These are phyloP conservation scores for Phytopythium sindhum DNA, from an alignment of 352 stramenopile genomes.

Conservation along the genomic window DNA sequence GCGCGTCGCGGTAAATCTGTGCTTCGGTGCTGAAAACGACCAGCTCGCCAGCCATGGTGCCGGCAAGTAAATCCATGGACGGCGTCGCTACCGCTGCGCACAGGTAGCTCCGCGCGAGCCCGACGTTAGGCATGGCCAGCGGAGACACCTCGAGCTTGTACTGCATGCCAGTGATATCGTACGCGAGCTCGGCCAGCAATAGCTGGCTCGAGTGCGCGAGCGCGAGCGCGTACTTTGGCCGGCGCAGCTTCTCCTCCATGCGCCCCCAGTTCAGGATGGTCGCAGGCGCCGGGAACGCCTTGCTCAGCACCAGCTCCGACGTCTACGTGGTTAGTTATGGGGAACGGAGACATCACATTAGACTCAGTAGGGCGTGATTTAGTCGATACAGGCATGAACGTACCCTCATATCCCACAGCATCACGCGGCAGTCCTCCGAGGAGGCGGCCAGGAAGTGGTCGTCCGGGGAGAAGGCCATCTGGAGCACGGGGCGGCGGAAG, in stretches of 20 bases:
- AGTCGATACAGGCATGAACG: not conserved
- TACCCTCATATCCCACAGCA: constrained; percentile 77
- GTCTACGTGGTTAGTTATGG: constrained; percentile 28
- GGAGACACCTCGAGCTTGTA: constrained; percentile 66
- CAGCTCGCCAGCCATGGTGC: constrained; percentile 74
- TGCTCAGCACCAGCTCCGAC: constrained; percentile 64
- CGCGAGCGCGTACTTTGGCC: constrained; percentile 62
- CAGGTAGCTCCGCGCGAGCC: constrained; percentile 64
- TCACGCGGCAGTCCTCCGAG: constrained; percentile 56
- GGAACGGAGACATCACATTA: constrained; percentile 2
- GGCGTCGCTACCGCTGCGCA: constrained; percentile 53
- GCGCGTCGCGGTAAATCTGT: constrained; percentile 57
- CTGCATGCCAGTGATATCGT: constrained; percentile 77
- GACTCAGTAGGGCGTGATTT: not conserved
- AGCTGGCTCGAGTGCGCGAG: constrained; percentile 72
- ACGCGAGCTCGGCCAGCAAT: constrained; percentile 54
- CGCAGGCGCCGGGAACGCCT: constrained; percentile 56
- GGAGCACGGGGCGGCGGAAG: constrained; percentile 59
- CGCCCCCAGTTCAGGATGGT: constrained; percentile 69
- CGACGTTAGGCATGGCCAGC: constrained; percentile 72
- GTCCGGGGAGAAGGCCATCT: constrained; percentile 72
- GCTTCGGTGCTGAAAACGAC: constrained; percentile 82
- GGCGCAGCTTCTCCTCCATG: constrained; percentile 63
- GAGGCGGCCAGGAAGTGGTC: constrained; percentile 73
- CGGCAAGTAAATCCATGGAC: constrained; percentile 56